Conservation (phyloP, 2,329 filamentous ascomycete genomes). For the Hyphodiscus sp. region DNA sequence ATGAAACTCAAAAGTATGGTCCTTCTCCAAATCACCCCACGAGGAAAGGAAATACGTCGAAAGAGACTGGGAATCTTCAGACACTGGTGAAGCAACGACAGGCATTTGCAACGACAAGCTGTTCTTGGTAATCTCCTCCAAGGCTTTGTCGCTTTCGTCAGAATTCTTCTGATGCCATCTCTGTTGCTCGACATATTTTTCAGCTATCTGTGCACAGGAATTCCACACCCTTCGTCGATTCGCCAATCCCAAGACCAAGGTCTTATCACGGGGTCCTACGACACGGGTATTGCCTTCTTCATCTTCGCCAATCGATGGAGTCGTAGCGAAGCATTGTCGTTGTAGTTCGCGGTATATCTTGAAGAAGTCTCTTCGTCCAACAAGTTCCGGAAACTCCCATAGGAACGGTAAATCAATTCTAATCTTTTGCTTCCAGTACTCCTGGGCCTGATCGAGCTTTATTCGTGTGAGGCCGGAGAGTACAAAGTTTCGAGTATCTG, state of each 20-base stretch:
- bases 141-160: too few species aligned
- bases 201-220: not conserved
- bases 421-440: conserved; percentile 15
- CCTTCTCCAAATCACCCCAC: conserved; percentile 6
- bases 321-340: conserved; percentile 10
- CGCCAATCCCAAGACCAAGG: conserved; percentile 2
- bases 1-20: conserved; percentile 1
- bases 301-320: not conserved
- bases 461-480: conserved; percentile 7
- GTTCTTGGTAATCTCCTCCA: not conserved
- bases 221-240: conserved; percentile 5
- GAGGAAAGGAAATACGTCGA: conserved; percentile 1
- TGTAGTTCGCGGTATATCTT: conserved; percentile 7
- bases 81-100: conserved; percentile 6
- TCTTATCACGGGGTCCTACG: not conserved
- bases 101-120: conserved; percentile 7
- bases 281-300: not conserved
- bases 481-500: conserved; percentile 1
- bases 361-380: conserved; percentile 9
- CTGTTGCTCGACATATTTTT: not conserved
- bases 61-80: not conserved
- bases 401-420: conserved; percentile 12
- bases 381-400: conserved; percentile 8
- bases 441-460: not conserved
- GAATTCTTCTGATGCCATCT: not conserved